Conservation (phyloP, 1,284 basidiomycete species). For the Naganishia liquefaciens region DNA sequence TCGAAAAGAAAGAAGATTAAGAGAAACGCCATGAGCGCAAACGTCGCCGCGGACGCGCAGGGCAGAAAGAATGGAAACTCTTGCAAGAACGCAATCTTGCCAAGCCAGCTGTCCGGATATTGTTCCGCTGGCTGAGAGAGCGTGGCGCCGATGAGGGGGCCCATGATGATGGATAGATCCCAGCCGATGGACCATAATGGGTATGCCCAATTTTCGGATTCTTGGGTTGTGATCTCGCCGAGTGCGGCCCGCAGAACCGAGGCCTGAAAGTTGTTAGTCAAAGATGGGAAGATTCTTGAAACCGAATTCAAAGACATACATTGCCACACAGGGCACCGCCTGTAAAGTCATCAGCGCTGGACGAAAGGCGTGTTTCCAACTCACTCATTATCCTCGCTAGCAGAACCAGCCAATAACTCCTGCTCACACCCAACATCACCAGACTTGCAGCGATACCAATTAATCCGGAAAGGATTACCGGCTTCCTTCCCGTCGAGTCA, state of each 20-base stretch:
- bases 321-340: constrained; percentile 39
- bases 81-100: constrained; percentile 27
- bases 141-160: constrained; percentile 36
- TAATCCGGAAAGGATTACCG: constrained; percentile 37
- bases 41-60: constrained; percentile 38
- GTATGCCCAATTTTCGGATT: constrained; percentile 38
- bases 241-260: constrained; percentile 38
- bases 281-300: too few relatives aligned
- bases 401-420: constrained; percentile 37
- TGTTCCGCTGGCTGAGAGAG: constrained; percentile 34
- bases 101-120: constrained; percentile 36
- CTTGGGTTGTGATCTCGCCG: constrained; percentile 37
- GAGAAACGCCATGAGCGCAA: constrained; percentile 36
- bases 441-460: constrained; percentile 33
- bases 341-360: background rate
- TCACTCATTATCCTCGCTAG: constrained; percentile 35
- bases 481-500: constrained; percentile 37
- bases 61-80: constrained; percentile 45
- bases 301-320: constrained; percentile 18
- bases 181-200: constrained; percentile 38
- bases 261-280: constrained; percentile 24
- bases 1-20: constrained; percentile 39
- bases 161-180: constrained; percentile 37
- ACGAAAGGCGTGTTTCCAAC: background rate
- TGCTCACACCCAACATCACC: constrained; percentile 37